phyloP scores from a whole-genome alignment of 228 moss, liverwort and hornwort genomes.

The Sphagnum magellanicum region DNA sequence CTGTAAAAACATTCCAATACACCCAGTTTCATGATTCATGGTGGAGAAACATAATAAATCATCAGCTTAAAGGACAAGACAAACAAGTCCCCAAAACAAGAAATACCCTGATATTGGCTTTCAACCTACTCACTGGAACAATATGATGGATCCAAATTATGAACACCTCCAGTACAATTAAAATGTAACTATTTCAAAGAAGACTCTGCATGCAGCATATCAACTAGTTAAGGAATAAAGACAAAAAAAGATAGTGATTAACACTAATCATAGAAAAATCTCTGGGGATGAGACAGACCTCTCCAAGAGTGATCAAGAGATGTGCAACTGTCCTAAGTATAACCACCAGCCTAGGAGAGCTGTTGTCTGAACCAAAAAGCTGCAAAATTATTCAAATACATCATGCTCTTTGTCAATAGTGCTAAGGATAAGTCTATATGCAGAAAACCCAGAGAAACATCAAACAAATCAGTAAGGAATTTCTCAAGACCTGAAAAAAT shows the following conservation, averaged over 20 bases:
- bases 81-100: neutral
- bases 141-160: too few species aligned
- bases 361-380: constrained; percentile 61
- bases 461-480: too few species aligned
- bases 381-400: constrained; percentile 10
- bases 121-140: too few species aligned
- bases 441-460: too few species aligned
- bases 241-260: neutral
- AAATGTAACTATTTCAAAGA: neutral
- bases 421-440: too few species aligned
- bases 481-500: too few species aligned
- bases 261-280: neutral
- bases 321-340: constrained; percentile 78
- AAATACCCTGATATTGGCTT: too few species aligned
- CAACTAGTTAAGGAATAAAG: neutral
- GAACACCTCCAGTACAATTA: too few species aligned
- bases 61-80: neutral
- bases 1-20: too few species aligned
- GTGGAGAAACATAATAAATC: neutral
- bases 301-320: constrained; percentile 88
- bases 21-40: neutral
- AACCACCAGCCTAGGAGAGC: constrained; percentile 74
- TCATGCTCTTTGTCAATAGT: too few species aligned
- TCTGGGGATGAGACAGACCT: constrained; percentile 28
- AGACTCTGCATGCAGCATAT: neutral